Evolutionary conservation across 2,329 filamentous ascomycete species (phyloP), one percentile per base, ranked within the genome.

Genomic region (Claviceps humidiphila): DNA sequence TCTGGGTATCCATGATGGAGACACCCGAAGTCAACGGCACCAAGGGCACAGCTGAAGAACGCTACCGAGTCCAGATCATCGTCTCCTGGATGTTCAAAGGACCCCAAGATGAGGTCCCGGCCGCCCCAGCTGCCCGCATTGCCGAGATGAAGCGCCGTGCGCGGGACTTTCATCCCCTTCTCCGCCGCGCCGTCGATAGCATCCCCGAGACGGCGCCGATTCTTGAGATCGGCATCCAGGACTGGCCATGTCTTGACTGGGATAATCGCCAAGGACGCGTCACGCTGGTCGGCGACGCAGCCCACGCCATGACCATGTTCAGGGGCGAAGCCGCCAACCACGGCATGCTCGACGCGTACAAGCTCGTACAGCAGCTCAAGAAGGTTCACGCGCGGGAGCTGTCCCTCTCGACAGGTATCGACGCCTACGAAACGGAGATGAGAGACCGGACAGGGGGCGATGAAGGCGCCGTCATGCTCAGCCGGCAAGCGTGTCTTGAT

Each of bases 301-400:
- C 76, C 0, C 76, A 80, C 60, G 72, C 76, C n/a, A 80, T 80
- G 76, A 77, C 75, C 34, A 77, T 78, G 75, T 77, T 66, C 50
- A 63, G 68, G 16, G 68, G 68, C 26, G 68, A 71, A 50, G 68
- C 63, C 1, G 64, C 61, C 7, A 71, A 71, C 51, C 68, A 71
- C 52, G 68, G 67, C 16, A 67, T 71, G 13, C 59, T 68, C n/a
- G 68, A 71, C 49, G 68, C 68, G 2, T 62, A 61, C 40, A 55
- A 61, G 40, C 58, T 70, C 40, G 52, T 56, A 14, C 56, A 59
- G 42, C 57, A 55, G 14, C 54, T 66, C n/a, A 54, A 54, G 16
- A 51, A 47, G 6, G 46, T 61, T 0, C 55, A 59, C 38, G 20
- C 48, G 6, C 59, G 56, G 11, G 44, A 49, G 8, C 51, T 46